phyloP scores from a whole-genome alignment of 2,329 filamentous ascomycete genomes.

The Colletotrichum tabaci region DNA sequence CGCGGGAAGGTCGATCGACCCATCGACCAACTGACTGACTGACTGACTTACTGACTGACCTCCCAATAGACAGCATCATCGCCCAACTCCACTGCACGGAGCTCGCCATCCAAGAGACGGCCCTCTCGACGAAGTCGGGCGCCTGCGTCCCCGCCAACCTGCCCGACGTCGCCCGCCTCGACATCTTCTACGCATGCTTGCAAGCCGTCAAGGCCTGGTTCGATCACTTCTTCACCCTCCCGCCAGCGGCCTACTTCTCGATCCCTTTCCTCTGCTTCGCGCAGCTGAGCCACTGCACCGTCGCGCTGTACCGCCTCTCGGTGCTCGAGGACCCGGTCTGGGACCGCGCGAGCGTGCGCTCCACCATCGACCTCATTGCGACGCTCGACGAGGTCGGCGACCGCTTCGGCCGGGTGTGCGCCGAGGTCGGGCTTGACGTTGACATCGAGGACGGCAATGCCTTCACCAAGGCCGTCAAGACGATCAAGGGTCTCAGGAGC shows the following conservation, averaged over 20 bases:
- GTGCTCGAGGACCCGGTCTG: slow-evolving; percentile 55
- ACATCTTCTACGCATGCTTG: slow-evolving; percentile 50
- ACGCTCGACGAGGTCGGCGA: slow-evolving; percentile 47
- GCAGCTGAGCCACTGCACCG: slow-evolving; percentile 52
- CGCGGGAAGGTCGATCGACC: background rate
- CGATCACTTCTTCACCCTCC: slow-evolving; percentile 52
- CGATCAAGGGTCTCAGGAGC: slow-evolving; percentile 52
- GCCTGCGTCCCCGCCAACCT: slow-evolving; percentile 40
- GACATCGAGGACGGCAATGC: slow-evolving; percentile 50
- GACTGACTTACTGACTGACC: background rate
- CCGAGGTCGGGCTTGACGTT: slow-evolving; percentile 9
- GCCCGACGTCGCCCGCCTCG: slow-evolving; percentile 45
- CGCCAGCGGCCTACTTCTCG: slow-evolving; percentile 48
- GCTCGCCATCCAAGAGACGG: slow-evolving; percentile 55
- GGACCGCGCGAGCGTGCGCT: slow-evolving; percentile 53
- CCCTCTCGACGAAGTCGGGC: slow-evolving; percentile 39
- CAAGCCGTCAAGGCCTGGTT: slow-evolving; percentile 47
- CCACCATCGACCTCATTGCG: slow-evolving; percentile 52
- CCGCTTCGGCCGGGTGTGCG: slow-evolving; percentile 21
- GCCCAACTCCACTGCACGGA: slow-evolving; percentile 55
- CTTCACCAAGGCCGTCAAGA: slow-evolving; percentile 53
- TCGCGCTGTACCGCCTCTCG: slow-evolving; percentile 52
- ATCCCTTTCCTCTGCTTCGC: slow-evolving; percentile 54
- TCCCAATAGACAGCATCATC: slow-evolving; percentile 51
- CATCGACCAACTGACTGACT: background rate